These are phyloP conservation scores for Thelephora terrestris DNA, from an alignment of 1,284 basidiomycete genomes.

Conservation along the genomic window DNA sequence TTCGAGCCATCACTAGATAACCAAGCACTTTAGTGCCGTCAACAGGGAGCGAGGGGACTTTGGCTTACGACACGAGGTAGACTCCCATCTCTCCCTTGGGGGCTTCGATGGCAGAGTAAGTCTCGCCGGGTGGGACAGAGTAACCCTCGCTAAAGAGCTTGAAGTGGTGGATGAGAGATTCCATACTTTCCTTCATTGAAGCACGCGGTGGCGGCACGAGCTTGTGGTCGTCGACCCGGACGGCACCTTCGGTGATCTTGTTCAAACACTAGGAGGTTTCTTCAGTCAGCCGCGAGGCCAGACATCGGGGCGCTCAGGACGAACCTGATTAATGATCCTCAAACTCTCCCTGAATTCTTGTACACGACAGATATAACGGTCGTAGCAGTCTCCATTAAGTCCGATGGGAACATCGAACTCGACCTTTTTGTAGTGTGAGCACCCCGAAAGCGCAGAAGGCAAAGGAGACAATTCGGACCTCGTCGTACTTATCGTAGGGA, in stretches of 20 bases:
- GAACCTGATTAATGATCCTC: slow-evolving; percentile 76
- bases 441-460: background rate
- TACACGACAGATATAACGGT: slow-evolving; percentile 92
- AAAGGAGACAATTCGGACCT: slow-evolving; percentile 36
- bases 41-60: background rate
- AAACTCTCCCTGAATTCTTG: slow-evolving; percentile 97
- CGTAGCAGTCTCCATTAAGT: slow-evolving; percentile 96
- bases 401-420: slow-evolving; percentile 97
- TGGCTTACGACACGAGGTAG: slow-evolving; percentile 78
- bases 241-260: slow-evolving; percentile 91
- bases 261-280: slow-evolving; percentile 65
- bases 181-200: slow-evolving; percentile 99
- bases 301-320: slow-evolving; percentile 5
- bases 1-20: slow-evolving; percentile 71
- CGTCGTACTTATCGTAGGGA: slow-evolving; percentile 96
- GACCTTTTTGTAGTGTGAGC: slow-evolving; percentile 40
- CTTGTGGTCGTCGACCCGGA: slow-evolving; percentile 98
- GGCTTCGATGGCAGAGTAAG: slow-evolving; percentile 95
- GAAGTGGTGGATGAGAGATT: slow-evolving; percentile 96
- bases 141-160: slow-evolving; percentile 98
- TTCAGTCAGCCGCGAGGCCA: background rate
- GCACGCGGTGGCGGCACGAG: slow-evolving; percentile 95
- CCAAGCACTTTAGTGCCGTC: background rate
- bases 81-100: slow-evolving; percentile 99
- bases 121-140: slow-evolving; percentile 96